A percentile compares a stretch with the other conserved stretches of the same genome.
These are phyloP conservation scores for Syzygium syzygioides DNA, from an alignment of 441 rosid species.

Conservation along the genomic window DNA sequence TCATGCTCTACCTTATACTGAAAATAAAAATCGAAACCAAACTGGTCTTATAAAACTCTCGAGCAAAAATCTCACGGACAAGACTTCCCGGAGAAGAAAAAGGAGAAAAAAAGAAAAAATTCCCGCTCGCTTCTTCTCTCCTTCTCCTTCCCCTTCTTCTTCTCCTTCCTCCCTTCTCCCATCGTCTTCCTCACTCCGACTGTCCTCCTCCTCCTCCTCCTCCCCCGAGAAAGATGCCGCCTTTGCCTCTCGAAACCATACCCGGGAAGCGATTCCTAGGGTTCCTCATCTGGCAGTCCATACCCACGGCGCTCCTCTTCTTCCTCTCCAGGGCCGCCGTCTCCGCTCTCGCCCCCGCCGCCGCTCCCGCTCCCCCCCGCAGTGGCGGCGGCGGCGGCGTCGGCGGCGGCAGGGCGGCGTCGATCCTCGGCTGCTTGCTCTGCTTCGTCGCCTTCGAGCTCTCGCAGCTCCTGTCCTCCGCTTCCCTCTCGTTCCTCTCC, in stretches of 20 bases:
- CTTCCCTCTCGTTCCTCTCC: conserved; percentile 39
- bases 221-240: conserved; percentile 2
- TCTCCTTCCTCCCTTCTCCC: background rate
- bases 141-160: no score
- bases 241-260: conserved; percentile 12
- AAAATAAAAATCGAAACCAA: background rate
- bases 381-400: background rate
- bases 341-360: conserved; percentile 1
- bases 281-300: conserved; percentile 74
- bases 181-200: background rate
- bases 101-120: background rate
- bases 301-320: conserved; percentile 44
- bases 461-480: conserved; percentile 45
- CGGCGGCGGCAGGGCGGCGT: conserved; percentile 2
- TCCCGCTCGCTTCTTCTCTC: background rate
- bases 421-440: conserved; percentile 26
- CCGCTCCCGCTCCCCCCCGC: background rate
- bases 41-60: background rate
- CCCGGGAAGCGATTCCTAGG: conserved; percentile 43
- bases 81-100: background rate
- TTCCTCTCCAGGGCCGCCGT: conserved; percentile 34
- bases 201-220: background rate
- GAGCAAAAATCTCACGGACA: background rate
- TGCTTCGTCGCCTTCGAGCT: conserved; percentile 26
- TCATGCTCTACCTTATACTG: background rate